These are phyloP conservation scores for Flaveria sonorensis DNA, from an alignment of 129 eudicot genomes.

Conservation along the genomic window DNA sequence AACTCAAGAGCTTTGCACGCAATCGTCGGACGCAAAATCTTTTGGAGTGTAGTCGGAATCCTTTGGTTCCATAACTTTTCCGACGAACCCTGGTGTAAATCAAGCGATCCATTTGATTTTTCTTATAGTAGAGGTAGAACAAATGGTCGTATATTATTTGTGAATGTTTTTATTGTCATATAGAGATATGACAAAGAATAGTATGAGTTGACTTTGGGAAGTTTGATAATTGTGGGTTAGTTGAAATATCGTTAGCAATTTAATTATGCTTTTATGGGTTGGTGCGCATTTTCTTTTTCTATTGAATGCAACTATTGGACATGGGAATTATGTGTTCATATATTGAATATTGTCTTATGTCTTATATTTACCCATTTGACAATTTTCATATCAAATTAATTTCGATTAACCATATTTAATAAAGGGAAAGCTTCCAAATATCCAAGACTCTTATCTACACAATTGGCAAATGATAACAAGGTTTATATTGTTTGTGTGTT, in stretches of 20 bases:
- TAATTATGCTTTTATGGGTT: slow-evolving; percentile 14
- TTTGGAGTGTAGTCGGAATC: slow-evolving; percentile 56
- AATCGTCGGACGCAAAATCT: slow-evolving; percentile 60
- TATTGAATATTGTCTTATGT: no score
- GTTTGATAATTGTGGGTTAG: slow-evolving; percentile 38
- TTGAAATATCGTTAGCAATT: slow-evolving; percentile 18
- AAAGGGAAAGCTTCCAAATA: no score
- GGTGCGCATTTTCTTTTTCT: not conserved
- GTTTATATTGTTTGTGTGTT: no score
- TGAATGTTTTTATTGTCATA: slow-evolving; percentile 31
- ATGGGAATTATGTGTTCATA: no score
- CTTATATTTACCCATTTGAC: no score
- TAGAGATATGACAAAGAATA: slow-evolving; percentile 8
- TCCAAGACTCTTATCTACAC: no score
- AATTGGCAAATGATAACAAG: no score
- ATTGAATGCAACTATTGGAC: not conserved
- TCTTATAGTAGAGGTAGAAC: slow-evolving; percentile 12
- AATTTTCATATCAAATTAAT: no score
- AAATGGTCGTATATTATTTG: slow-evolving; percentile 33
- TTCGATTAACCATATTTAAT: no score
- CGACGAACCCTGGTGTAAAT: slow-evolving; percentile 54
- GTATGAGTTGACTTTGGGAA: slow-evolving; percentile 29
- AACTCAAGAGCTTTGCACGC: slow-evolving; percentile 48
- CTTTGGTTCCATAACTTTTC: slow-evolving; percentile 45
- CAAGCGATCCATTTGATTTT: slow-evolving; percentile 39